Conservation (phyloP, 1,284 basidiomycete species). For the Polyporus tsugae region DNA sequence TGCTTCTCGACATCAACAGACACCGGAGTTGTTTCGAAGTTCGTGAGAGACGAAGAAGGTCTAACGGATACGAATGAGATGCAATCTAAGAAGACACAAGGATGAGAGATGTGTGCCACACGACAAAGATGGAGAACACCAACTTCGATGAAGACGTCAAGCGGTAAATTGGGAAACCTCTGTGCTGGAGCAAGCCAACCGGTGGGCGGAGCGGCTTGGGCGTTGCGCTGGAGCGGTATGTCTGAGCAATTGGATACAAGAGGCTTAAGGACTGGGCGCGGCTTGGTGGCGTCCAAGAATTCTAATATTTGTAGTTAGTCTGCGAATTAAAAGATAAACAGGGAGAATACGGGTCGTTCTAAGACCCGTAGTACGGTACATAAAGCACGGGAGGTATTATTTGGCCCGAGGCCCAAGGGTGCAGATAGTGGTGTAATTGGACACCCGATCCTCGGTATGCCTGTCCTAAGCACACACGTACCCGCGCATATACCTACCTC, state of each 20-base stretch:
- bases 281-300: background rate
- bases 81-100: background rate
- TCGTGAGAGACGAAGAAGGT: background rate
- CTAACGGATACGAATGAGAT: background rate
- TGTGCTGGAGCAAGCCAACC: background rate
- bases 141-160: background rate
- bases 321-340: background rate
- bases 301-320: background rate
- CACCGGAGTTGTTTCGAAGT: background rate
- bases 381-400: background rate
- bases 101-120: no score
- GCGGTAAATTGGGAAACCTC: background rate
- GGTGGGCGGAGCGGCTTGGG: background rate
- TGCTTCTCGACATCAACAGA: background rate
- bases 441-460: no score
- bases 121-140: background rate
- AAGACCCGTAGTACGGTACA: no score
- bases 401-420: no score
- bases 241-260: background rate
- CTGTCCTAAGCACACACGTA: no score
- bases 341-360: no score
- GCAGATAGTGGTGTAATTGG: no score
- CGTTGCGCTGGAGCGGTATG: background rate
- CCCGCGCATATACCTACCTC: no score
- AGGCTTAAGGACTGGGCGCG: background rate